A percentile compares a stretch with the other conserved stretches of the same genome.
Evolutionary conservation across 176 grass and related monocot species (phyloP).

Genomic region (Avena atlantica): DNA sequence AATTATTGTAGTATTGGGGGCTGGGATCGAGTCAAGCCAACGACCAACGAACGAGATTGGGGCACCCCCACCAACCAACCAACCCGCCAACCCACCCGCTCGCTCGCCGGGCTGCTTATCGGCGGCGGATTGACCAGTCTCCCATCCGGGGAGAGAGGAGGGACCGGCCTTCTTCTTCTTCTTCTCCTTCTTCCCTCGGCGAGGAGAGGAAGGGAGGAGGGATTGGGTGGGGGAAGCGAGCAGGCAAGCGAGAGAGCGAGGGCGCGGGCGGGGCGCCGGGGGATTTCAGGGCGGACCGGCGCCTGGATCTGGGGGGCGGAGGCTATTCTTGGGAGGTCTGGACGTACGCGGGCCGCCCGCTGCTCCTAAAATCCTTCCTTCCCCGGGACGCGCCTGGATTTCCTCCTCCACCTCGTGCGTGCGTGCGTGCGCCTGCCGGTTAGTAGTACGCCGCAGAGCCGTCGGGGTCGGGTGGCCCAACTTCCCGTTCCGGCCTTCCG

Average conservation of each 20-base stretch:
- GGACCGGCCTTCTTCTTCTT: neutral
- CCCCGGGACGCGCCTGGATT: neutral
- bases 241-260: neutral
- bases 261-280: neutral
- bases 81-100: neutral
- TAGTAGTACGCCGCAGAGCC: neutral
- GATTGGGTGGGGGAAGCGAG: neutral
- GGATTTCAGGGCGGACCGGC: constrained; percentile 26
- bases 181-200: constrained; percentile 23
- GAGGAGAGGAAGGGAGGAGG: neutral
- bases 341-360: neutral
- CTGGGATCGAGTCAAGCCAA: neutral
- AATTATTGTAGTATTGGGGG: neutral
- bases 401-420: neutral
- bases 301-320: constrained; percentile 20
- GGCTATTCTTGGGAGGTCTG: constrained; percentile 14
- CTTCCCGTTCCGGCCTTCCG: too few species aligned
- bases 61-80: neutral
- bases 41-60: neutral
- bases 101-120: constrained; percentile 13
- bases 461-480: neutral
- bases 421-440: neutral
- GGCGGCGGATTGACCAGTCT: neutral
- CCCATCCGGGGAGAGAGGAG: neutral
- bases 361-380: neutral